Evolutionary conservation across 768 basidiomycete species (phyloP), one percentile per base, ranked within the genome.

Genomic region (Phanerodontia chrysosporium): DNA sequence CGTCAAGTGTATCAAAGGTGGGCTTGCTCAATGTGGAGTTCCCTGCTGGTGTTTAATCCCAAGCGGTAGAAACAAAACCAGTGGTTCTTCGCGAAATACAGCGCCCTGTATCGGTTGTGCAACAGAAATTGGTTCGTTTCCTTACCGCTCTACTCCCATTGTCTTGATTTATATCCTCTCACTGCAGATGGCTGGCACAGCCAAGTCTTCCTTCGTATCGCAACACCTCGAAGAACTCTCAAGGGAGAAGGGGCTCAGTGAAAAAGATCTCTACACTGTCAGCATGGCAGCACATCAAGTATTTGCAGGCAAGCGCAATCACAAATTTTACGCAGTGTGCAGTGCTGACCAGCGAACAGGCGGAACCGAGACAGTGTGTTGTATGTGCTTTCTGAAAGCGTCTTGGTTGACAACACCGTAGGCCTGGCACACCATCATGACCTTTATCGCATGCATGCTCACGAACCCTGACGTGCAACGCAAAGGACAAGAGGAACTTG

Each of bases 401-500:
- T 27, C n/a, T 4, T 9, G 22, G 46, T 30, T n/a, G 30, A n/a
- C 49, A 18, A 9, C 4, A 9, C 45, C 24, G 16, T 45, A 52
- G 49, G 48, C 18, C 22, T 57, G 46, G 46, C 56, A 57, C 24
- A 48, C 56, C 2, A 3, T 51, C n/a, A 58, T 28, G 22, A 21
- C 42, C 6, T 57, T 57, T 48, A 8, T 36, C 46, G 46, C 46
- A 12, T 49, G 45, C 48, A 57, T 57, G 56, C 56, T 57, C 16
- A 16, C 49, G n/a, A 59, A 59, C 45, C 58, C 58, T n/a, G 39
- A 62, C 0, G 61, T 65, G 10, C 65, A 69, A 51, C 49, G 49
- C 9, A 62, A 57, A 46, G 67, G 64, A 2, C 70, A 71, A 44
- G 67, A 63, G 24, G 69, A 72, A 45, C 60, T 72, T 45, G 70